A percentile compares a stretch with the other conserved stretches of the same genome.
Conservation (phyloP, 352 stramenopile species). For the Phytophthora vignae region DNA sequence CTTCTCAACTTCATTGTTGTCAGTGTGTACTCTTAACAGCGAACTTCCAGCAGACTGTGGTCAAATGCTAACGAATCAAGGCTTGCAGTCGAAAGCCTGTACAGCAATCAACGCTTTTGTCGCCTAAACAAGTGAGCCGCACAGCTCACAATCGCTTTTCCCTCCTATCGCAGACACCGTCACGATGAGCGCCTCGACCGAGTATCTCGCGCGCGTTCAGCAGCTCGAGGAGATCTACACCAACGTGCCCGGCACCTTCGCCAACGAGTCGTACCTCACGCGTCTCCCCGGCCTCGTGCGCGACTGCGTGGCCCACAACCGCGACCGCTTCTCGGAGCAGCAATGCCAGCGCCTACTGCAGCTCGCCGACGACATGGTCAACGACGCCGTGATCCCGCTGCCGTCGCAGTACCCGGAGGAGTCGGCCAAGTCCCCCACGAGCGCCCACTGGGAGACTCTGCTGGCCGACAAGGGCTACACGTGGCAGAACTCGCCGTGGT, state of each 20-base stretch:
- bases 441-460: conserved; percentile 50
- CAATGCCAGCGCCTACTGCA: conserved; percentile 41
- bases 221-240: conserved; percentile 43
- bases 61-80: too few relatives aligned
- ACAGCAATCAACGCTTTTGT: conserved; percentile 12
- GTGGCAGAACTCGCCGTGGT: conserved; percentile 70
- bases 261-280: conserved; percentile 60
- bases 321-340: conserved; percentile 35
- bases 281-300: conserved; percentile 60
- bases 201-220: conserved; percentile 48
- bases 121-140: conserved; percentile 1
- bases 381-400: conserved; percentile 50
- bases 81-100: neutral
- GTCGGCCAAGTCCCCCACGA: conserved; percentile 41
- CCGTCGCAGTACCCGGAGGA: conserved; percentile 38
- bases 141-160: conserved; percentile 26
- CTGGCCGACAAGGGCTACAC: conserved; percentile 48
- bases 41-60: neutral
- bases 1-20: too few relatives aligned
- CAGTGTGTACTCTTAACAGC: neutral
- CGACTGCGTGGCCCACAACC: conserved; percentile 57
- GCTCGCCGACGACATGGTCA: conserved; percentile 50
- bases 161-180: conserved; percentile 4
- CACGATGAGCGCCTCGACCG: conserved; percentile 37
- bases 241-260: conserved; percentile 54